Base-by-base conservation (phyloP, 139 green algal species). In the Deuterostichococcus epilithicus region DNA sequence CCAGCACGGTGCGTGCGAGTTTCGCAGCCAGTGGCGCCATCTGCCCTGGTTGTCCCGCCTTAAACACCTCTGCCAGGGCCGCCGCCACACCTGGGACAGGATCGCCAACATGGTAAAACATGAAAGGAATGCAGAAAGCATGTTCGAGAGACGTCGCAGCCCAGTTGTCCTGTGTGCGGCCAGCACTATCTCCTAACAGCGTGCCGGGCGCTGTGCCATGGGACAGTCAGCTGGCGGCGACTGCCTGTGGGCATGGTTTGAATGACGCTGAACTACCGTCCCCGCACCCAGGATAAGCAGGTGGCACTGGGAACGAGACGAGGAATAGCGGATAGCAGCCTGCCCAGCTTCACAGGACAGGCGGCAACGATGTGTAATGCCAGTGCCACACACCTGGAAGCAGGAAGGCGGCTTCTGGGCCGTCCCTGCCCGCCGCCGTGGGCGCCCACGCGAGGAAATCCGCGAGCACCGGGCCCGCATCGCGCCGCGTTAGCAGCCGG, bases 401-500 rank as follows among this genome's bases (percentile, higher is more conserved):
- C 60, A 92, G 75, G 85, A 93, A 95, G 32, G 67, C 81, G 32
- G 82, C 76, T 38, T 83, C 26, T 2, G 80, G 68, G 23, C 68
- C 76, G 37, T 70, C 28, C 68, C n/a, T n/a, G 32, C 65, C 44
- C 68, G 94, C 68, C 23, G 81, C 82, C 0, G 33, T 73, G 32
- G 80, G 75, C 15, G 85, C 79, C 91, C 92, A 96, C 1, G 47
- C 30, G n/a, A 96, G 33, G 75, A 95, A 97, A 5, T 89, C 84
- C 0, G 42, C 23, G 39, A 99, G 84, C 1, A 86, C 86, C 0
- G 60, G 26, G 0, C 52, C 44, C 89, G 93, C 94, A 85, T 99
- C 96, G 1, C 90, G 89, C 1, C 96, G 88, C 3, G 93, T 97
- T 10, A 99, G 86, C 70, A 99, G 83, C 22, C 89, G 87, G 0